Conservation (phyloP, 805 yeast species). For the Kuraishia floccosa region DNA sequence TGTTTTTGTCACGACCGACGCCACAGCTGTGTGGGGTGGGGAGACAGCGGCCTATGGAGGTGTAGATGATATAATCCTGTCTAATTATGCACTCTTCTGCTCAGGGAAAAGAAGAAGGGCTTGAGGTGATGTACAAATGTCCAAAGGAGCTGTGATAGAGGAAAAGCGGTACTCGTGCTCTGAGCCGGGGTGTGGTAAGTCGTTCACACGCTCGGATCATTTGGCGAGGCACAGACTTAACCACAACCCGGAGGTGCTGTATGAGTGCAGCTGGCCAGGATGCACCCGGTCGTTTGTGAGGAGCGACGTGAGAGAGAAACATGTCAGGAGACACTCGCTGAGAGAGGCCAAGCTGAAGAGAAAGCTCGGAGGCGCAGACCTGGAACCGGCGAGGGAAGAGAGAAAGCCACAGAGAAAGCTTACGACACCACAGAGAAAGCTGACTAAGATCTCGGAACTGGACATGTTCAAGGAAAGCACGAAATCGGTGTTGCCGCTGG, state of each 20-base stretch:
- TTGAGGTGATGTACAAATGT: too few relatives aligned
- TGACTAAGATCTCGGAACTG: too few relatives aligned
- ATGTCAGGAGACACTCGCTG: constrained; percentile 23
- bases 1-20: too few relatives aligned
- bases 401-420: not conserved
- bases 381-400: constrained; percentile 1
- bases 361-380: not conserved
- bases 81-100: too few relatives aligned
- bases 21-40: too few relatives aligned
- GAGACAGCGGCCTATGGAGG: too few relatives aligned
- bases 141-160: too few relatives aligned
- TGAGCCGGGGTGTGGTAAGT: constrained; percentile 28
- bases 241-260: constrained; percentile 31
- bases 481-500: not conserved
- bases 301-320: constrained; percentile 34
- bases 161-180: too few relatives aligned
- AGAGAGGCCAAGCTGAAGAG: constrained; percentile 11
- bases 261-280: constrained; percentile 31
- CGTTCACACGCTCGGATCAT: constrained; percentile 48
- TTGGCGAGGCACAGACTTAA: constrained; percentile 43
- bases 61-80: too few relatives aligned
- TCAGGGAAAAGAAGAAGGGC: too few relatives aligned
- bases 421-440: not conserved
- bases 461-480: not conserved
- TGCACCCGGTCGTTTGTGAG: constrained; percentile 46